A percentile compares a stretch with the other conserved stretches of the same genome.
These are phyloP conservation scores for Inosperma sp. DNA, from an alignment of 768 basidiomycete genomes.

Conservation along the genomic window DNA sequence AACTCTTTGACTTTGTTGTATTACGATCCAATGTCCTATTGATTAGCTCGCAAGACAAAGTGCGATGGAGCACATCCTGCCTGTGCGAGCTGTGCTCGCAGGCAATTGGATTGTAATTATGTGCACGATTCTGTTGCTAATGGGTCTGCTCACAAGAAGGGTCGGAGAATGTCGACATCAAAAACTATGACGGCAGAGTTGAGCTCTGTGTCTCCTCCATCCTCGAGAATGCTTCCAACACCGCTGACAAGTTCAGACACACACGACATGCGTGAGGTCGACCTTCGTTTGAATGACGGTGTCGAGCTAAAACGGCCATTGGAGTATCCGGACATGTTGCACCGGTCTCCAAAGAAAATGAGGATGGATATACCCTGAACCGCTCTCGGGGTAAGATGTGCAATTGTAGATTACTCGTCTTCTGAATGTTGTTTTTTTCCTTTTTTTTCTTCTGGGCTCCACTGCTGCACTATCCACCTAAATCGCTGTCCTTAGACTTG, in stretches of 20 bases:
- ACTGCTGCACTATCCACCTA: constrained; percentile 25
- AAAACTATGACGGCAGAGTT: constrained; percentile 38
- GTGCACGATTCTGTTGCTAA: constrained; percentile 54
- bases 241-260: constrained; percentile 39
- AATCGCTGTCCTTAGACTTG: constrained; percentile 10
- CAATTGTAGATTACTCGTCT: constrained; percentile 35
- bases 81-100: constrained; percentile 77
- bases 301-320: constrained; percentile 57
- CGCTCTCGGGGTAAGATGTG: constrained; percentile 21
- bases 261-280: constrained; percentile 39
- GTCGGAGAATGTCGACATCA: constrained; percentile 52
- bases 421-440: constrained; percentile 25
- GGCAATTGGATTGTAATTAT: constrained; percentile 75
- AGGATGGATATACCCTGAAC: constrained; percentile 64
- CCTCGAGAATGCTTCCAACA: constrained; percentile 51
- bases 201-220: constrained; percentile 51
- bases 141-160: constrained; percentile 41
- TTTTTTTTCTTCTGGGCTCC: constrained; percentile 23
- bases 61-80: constrained; percentile 85
- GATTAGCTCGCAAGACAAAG: constrained; percentile 78
- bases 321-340: constrained; percentile 45
- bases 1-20: background rate
- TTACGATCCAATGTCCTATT: constrained; percentile 2
- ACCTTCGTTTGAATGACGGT: constrained; percentile 42
- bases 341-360: constrained; percentile 66